These are phyloP conservation scores for Sporothrix brunneoviolacea DNA, from an alignment of 2,329 filamentous ascomycete species.

Conservation along the genomic window DNA sequence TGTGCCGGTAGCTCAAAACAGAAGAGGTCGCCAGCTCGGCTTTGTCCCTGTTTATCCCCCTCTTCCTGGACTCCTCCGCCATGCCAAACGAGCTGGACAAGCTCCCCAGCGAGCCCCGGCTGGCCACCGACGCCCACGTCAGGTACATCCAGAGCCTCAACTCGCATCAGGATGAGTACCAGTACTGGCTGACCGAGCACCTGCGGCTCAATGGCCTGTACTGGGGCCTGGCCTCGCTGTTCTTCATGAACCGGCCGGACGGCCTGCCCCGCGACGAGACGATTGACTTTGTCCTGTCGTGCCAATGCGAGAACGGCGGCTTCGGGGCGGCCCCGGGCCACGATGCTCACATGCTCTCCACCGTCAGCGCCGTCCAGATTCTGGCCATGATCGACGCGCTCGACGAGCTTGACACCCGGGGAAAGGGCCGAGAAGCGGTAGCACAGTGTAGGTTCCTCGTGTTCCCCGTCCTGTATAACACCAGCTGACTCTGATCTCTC, in stretches of 20 bases:
- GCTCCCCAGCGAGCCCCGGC: conserved; percentile 35
- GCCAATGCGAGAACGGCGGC: conserved; percentile 79
- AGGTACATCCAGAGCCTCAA: conserved; percentile 90
- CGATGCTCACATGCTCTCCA: conserved; percentile 94
- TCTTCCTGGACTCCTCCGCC: no score
- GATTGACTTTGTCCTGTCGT: conserved; percentile 92
- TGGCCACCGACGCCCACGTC: conserved; percentile 62
- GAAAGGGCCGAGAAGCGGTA: conserved; percentile 64
- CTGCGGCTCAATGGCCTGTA: conserved; percentile 92
- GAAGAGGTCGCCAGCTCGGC: no score
- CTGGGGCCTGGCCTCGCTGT: conserved; percentile 86
- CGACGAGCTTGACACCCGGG: conserved; percentile 67
- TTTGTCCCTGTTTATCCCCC: no score
- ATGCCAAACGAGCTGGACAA: conserved; percentile 29
- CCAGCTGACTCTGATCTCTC: conserved; percentile 18
- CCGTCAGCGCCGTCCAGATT: conserved; percentile 90
- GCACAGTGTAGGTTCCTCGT: conserved; percentile 61
- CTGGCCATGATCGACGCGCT: conserved; percentile 80
- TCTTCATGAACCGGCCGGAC: conserved; percentile 74
- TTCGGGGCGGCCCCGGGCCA: conserved; percentile 93
- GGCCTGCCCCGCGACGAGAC: conserved; percentile 74
- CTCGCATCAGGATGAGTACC: conserved; percentile 84
- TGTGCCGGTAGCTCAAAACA: no score
- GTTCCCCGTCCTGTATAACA: not conserved
- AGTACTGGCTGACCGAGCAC: conserved; percentile 98